Conservation (phyloP, 805 yeast species). For the Starmerella apis region DNA sequence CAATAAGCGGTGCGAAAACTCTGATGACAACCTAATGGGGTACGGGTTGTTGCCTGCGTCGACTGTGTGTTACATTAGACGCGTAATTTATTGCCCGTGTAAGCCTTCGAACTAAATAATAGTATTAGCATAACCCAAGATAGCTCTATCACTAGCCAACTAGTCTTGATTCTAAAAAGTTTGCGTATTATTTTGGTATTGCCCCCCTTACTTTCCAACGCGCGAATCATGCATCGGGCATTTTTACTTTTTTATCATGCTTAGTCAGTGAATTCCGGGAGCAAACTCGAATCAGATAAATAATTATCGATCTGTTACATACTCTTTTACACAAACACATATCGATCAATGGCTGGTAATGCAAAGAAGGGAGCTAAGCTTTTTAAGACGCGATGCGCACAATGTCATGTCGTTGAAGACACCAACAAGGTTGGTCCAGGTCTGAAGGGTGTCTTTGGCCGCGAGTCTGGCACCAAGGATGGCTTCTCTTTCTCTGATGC, state of each 20-base stretch:
- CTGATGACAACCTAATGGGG: neutral
- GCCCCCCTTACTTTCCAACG: neutral
- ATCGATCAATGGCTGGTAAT: slow-evolving; percentile 39
- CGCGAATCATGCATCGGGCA: slow-evolving; percentile 9
- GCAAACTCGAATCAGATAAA: slow-evolving; percentile 2
- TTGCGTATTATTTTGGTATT: too few species aligned
- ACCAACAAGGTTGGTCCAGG: slow-evolving; percentile 99
- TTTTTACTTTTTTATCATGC: neutral
- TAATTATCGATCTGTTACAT: neutral
- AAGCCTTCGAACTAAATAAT: neutral
- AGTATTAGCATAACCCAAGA: neutral
- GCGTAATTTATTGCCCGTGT: neutral
- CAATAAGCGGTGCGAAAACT: neutral
- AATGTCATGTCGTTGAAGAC: slow-evolving; percentile 93
- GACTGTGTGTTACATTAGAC: neutral
- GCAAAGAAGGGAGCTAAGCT: slow-evolving; percentile 94
- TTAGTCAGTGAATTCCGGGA: slow-evolving; percentile 7
- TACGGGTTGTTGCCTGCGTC: neutral
- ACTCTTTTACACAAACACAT: neutral
- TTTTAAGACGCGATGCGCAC: slow-evolving; percentile 97
- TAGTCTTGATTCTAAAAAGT: too few species aligned
- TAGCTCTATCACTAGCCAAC: neutral
- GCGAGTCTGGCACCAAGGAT: slow-evolving; percentile 80
- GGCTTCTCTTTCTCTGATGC: slow-evolving; percentile 98
- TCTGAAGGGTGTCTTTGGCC: slow-evolving; percentile 87